Evolutionary conservation across 78 protist species (phyloP).

Genomic region (Pigoraptor vietnamica): DNA sequence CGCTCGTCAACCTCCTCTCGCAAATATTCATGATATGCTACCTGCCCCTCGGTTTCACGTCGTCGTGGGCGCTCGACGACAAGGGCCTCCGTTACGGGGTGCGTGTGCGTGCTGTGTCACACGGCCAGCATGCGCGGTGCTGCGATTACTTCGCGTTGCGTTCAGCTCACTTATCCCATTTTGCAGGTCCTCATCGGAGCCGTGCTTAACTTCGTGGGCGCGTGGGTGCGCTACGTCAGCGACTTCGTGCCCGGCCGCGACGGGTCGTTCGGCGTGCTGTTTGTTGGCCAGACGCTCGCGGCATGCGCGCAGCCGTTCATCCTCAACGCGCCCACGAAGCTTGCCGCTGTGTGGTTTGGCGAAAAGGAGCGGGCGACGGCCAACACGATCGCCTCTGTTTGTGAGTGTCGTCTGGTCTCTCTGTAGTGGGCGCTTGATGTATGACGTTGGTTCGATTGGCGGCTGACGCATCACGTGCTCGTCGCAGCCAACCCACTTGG

Average conservation of each 20-base stretch:
- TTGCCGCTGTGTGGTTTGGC: slow-evolving; percentile 23
- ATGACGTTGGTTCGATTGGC: not conserved
- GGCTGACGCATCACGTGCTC: no score
- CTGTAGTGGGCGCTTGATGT: not conserved
- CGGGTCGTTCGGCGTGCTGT: not conserved
- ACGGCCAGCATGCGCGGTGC: not conserved
- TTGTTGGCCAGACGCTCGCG: not conserved
- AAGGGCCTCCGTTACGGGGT: not conserved
- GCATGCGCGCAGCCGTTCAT: slow-evolving; percentile 8
- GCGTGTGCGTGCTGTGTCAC: not conserved
- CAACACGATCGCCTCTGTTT: slow-evolving; percentile 2
- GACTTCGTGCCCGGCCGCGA: not conserved
- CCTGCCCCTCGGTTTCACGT: not conserved
- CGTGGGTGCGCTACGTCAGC: not conserved
- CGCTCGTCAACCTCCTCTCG: not conserved
- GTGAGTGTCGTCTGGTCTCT: not conserved
- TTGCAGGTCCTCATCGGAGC: not conserved
- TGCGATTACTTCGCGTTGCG: not conserved
- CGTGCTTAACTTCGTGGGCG: not conserved
- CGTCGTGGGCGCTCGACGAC: slow-evolving; percentile 7
- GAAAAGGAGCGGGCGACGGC: slow-evolving; percentile 12
- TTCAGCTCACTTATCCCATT: not conserved
- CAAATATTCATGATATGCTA: not conserved
- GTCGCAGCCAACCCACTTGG: slow-evolving; percentile 13
- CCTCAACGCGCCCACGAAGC: slow-evolving; percentile 4